Conservation (phyloP, 164 flowering plant genomes). For the Stephania cephalantha region DNA sequence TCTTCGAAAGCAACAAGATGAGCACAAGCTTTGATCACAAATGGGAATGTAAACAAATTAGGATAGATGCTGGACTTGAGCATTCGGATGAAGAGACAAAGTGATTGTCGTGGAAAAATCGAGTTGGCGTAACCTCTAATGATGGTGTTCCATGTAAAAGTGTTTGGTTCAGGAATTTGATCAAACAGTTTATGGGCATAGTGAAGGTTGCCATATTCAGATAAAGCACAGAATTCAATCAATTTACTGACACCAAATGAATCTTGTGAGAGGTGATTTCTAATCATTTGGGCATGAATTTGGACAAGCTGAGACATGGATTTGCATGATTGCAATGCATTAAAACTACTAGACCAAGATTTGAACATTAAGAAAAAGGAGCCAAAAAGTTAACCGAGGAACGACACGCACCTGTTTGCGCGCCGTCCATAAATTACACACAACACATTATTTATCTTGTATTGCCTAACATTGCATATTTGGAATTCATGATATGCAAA, state of each 20-base stretch:
- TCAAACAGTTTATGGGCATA: constrained; percentile 4
- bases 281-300: constrained; percentile 13
- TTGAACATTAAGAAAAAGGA: neutral
- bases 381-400: no score
- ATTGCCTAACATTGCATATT: no score
- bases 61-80: neutral
- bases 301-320: constrained; percentile 10
- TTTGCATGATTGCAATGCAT: constrained; percentile 6
- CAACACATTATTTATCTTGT: no score
- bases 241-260: constrained; percentile 9
- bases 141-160: constrained; percentile 16
- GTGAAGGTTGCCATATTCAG: constrained; percentile 9
- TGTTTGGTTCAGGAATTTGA: constrained; percentile 13
- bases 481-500: no score
- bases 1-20: constrained; percentile 5
- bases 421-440: no score
- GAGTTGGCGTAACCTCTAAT: constrained; percentile 14
- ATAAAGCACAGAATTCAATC: constrained; percentile 9
- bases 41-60: constrained; percentile 13
- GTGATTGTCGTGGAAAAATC: constrained; percentile 2
- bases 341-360: neutral
- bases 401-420: no score
- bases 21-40: constrained; percentile 13
- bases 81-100: constrained; percentile 14
- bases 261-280: constrained; percentile 7